A percentile compares a stretch with the other conserved stretches of the same genome.
Evolutionary conservation across 495 filamentous ascomycete genomes (phyloP).

Genomic region (Penicillium subrubescens): DNA sequence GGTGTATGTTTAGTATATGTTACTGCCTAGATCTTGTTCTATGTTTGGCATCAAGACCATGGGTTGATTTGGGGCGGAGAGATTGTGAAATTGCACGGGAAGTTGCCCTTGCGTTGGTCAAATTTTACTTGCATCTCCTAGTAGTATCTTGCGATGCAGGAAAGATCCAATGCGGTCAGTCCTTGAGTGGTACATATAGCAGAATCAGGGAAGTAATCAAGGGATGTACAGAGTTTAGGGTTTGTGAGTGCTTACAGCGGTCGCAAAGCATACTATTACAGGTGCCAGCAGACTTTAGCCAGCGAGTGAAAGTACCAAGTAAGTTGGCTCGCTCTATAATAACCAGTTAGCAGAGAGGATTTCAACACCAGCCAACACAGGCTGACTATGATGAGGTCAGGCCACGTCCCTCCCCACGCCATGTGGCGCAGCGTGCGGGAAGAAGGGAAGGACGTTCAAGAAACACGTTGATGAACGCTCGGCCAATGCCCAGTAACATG

Average conservation of each 20-base stretch:
- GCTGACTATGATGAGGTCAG: constrained; percentile 6
- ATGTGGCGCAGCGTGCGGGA: constrained; percentile 2
- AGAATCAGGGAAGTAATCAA: background rate
- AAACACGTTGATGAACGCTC: background rate
- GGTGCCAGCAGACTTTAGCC: background rate
- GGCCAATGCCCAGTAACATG: background rate
- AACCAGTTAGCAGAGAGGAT: background rate
- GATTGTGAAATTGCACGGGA: background rate
- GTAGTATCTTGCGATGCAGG: background rate
- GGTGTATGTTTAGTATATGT: background rate
- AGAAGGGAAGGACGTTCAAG: background rate
- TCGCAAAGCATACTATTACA: background rate
- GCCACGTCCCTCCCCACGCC: background rate
- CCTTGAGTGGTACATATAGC: background rate
- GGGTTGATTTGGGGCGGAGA: background rate
- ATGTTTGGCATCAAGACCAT: background rate
- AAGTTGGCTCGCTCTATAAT: background rate
- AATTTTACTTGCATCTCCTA: background rate
- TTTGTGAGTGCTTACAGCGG: background rate
- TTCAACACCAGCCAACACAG: background rate
- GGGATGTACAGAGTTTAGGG: background rate
- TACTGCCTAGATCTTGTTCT: background rate
- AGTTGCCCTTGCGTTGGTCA: background rate
- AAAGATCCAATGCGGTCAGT: background rate
- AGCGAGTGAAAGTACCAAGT: background rate